These are phyloP conservation scores for Sodiomyces alkalinus DNA, from an alignment of 2,329 filamentous ascomycete genomes.

Conservation along the genomic window DNA sequence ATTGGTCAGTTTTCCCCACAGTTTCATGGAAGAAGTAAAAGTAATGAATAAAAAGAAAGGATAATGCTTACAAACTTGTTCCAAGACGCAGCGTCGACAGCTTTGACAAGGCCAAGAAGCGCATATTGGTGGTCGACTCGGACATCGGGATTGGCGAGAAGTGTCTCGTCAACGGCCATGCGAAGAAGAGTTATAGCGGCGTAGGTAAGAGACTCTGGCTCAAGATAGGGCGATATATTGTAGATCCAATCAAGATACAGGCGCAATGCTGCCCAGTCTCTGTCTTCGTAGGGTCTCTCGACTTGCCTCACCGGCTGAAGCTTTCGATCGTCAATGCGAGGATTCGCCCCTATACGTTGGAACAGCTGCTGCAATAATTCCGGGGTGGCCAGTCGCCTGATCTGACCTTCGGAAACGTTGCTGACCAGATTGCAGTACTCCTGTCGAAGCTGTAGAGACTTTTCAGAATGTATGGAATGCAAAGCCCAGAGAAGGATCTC, in stretches of 20 bases:
- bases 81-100: slow-evolving; percentile 23
- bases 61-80: slow-evolving; percentile 29
- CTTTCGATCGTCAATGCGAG: slow-evolving; percentile 21
- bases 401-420: too few species aligned
- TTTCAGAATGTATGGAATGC: slow-evolving; percentile 40
- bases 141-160: slow-evolving; percentile 19
- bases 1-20: slow-evolving; percentile 5
- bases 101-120: slow-evolving; percentile 25
- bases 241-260: slow-evolving; percentile 27
- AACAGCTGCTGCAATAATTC: slow-evolving; percentile 38
- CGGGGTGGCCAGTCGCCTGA: slow-evolving; percentile 14
- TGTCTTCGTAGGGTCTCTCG: slow-evolving; percentile 16
- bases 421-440: slow-evolving; percentile 43
- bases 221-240: slow-evolving; percentile 20
- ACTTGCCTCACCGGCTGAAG: slow-evolving; percentile 12
- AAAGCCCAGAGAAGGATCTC: slow-evolving; percentile 53
- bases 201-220: slow-evolving; percentile 18
- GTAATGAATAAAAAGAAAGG: too few species aligned
- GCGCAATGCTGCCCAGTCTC: slow-evolving; percentile 29
- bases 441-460: slow-evolving; percentile 36
- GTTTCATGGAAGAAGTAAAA: slow-evolving; percentile 1
- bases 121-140: slow-evolving; percentile 24
- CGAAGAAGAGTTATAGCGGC: slow-evolving; percentile 33
- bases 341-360: slow-evolving; percentile 37
- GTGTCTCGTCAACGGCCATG: slow-evolving; percentile 37